Percentiles rank a stretch among this genome's conserved stretches.
These are phyloP conservation scores for Begonia masoniana DNA, from an alignment of 306 rosid genomes.

Conservation along the genomic window DNA sequence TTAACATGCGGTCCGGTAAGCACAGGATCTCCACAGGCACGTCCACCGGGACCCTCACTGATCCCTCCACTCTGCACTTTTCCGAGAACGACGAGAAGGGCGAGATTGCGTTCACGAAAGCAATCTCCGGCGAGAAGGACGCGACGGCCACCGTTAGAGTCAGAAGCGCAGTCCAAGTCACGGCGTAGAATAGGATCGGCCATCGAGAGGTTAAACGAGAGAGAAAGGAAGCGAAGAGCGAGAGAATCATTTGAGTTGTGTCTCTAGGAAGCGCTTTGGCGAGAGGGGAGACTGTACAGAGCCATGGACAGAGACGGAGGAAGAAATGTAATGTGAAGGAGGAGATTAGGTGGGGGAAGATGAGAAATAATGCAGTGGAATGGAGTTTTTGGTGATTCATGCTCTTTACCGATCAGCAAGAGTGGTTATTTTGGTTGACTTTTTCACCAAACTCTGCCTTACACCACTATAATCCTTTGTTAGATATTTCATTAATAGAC, in stretches of 20 bases:
- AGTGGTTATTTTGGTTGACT: too few relatives aligned
- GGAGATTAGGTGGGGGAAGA: conserved; percentile 10
- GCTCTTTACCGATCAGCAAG: too few relatives aligned
- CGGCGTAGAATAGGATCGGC: conserved; percentile 55
- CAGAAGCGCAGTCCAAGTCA: conserved; percentile 43
- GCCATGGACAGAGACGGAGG: too few relatives aligned
- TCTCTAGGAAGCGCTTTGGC: background rate
- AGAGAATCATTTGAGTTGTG: conserved; percentile 27
- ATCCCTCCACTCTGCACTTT: conserved; percentile 21
- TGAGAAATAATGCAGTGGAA: background rate
- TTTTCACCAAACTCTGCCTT: too few relatives aligned
- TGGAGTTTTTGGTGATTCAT: too few relatives aligned
- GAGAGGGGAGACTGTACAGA: too few relatives aligned
- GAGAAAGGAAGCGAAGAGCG: conserved; percentile 23
- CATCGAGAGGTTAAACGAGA: conserved; percentile 23
- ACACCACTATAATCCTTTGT: too few relatives aligned
- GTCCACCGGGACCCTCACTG: conserved; percentile 57
- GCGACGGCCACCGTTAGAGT: conserved; percentile 54
- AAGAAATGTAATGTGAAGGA: conserved; percentile 4
- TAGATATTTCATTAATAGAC: too few relatives aligned
- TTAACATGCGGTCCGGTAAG: conserved; percentile 39
- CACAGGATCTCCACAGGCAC: conserved; percentile 52
- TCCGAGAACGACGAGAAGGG: conserved; percentile 39
- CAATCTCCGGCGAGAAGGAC: conserved; percentile 58
- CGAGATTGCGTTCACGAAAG: conserved; percentile 55